Conservation (phyloP, 768 basidiomycete genomes). For the Leccinum sublutescens region DNA sequence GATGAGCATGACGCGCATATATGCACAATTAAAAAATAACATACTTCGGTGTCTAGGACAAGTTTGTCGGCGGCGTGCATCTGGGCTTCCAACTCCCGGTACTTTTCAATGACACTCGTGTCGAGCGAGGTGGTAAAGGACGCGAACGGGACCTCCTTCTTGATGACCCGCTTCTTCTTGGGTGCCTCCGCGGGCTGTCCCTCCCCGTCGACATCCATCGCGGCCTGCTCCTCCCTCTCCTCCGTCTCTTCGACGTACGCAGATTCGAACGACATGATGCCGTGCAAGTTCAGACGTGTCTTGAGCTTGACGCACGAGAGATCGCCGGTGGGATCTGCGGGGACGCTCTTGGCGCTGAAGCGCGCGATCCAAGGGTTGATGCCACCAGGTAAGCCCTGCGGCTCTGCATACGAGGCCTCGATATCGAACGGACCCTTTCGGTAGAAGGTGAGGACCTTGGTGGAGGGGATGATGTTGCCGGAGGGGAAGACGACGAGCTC, state of each 20-base stretch:
- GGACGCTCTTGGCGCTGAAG: conserved; percentile 82
- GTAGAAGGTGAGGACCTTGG: conserved; percentile 94
- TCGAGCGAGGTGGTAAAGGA: conserved; percentile 65
- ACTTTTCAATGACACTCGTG: conserved; percentile 55
- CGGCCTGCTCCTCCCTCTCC: conserved; percentile 65
- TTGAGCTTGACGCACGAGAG: conserved; percentile 85
- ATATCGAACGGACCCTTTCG: conserved; percentile 86
- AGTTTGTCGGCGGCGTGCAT: conserved; percentile 94
- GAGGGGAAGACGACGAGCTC: conserved; percentile 89
- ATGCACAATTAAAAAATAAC: conserved; percentile 21
- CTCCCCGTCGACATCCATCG: conserved; percentile 67
- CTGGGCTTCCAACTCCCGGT: conserved; percentile 79
- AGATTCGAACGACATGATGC: conserved; percentile 81
- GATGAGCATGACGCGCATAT: conserved; percentile 1
- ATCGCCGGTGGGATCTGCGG: conserved; percentile 65
- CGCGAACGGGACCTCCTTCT: conserved; percentile 77
- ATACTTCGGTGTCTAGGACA: conserved; percentile 94
- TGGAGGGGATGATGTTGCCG: conserved; percentile 85
- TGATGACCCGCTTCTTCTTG: conserved; percentile 88
- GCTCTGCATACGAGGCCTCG: conserved; percentile 81
- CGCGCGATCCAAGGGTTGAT: conserved; percentile 85
- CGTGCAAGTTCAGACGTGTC: conserved; percentile 83
- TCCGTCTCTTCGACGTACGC: conserved; percentile 84
- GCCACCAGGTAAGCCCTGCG: conserved; percentile 64
- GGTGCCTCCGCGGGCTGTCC: conserved; percentile 39